phyloP scores from a whole-genome alignment of 2,329 filamentous ascomycete genomes.

The Raffaelea arxii region DNA sequence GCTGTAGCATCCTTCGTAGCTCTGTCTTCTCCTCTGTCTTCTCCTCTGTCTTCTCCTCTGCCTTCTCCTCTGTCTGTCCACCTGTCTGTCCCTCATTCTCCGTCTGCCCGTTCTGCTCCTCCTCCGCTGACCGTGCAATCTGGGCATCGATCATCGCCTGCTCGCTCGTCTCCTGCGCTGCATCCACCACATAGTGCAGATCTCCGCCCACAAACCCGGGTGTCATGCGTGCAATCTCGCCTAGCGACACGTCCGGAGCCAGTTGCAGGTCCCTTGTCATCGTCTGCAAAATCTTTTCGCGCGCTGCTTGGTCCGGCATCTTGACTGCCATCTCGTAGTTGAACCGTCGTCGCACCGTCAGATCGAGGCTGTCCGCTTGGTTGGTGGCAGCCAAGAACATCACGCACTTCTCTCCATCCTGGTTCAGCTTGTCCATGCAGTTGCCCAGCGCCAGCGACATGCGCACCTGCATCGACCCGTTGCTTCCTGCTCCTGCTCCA shows the following conservation, averaged over 20 bases:
- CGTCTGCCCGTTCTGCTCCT: neutral
- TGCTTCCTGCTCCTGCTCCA: conserved; percentile 37
- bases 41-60: too few relatives aligned
- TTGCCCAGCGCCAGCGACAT: conserved; percentile 75
- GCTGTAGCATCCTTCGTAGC: too few relatives aligned
- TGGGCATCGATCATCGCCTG: neutral
- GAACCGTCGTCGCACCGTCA: conserved; percentile 66
- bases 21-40: too few relatives aligned
- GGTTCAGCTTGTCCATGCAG: conserved; percentile 77
- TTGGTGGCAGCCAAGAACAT: conserved; percentile 90
- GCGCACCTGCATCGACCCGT: conserved; percentile 73
- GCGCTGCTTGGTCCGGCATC: conserved; percentile 69
- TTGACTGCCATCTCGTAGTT: conserved; percentile 76
- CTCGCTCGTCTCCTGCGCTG: conserved; percentile 14
- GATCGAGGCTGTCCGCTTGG: conserved; percentile 75
- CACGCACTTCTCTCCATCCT: conserved; percentile 40
- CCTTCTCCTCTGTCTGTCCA: neutral
- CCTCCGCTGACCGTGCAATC: conserved; percentile 4
- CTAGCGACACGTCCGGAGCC: conserved; percentile 62
- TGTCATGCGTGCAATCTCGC: conserved; percentile 67
- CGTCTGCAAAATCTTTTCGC: conserved; percentile 68
- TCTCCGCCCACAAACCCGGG: conserved; percentile 92
- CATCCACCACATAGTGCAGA: conserved; percentile 54
- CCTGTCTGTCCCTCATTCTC: too few relatives aligned
- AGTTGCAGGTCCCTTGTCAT: conserved; percentile 58